A percentile compares a stretch with the other conserved stretches of the same genome.
Evolutionary conservation across 2,329 filamentous ascomycete species (phyloP).

Genomic region (Lithohypha guttulata): DNA sequence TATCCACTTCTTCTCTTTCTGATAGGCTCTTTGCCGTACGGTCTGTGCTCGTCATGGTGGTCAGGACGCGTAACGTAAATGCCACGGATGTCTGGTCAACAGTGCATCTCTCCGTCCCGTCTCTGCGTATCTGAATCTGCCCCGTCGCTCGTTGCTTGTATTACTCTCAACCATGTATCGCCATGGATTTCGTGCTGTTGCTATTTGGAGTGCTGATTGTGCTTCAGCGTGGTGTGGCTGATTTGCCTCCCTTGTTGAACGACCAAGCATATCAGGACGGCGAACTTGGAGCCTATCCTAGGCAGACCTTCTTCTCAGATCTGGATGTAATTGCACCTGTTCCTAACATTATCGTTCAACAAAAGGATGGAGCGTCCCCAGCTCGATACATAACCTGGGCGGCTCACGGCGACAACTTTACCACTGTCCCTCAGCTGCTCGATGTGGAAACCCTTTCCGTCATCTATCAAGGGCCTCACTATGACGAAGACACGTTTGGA

Average conservation of each 20-base stretch:
- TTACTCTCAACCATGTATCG: neutral
- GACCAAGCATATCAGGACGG: neutral
- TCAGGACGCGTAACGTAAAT: no score
- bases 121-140: no score
- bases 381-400: conserved; percentile 2
- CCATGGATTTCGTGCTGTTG: neutral
- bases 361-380: neutral
- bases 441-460: neutral
- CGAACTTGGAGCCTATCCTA: conserved; percentile 3
- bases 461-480: neutral
- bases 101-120: no score
- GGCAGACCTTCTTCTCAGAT: conserved; percentile 4
- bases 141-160: no score
- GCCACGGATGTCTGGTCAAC: no score
- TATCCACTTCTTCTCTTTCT: no score
- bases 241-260: neutral
- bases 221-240: neutral
- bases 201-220: neutral
- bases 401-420: neutral
- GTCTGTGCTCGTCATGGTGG: no score
- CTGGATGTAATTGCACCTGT: neutral
- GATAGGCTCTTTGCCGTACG: no score
- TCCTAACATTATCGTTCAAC: conserved; percentile 2
- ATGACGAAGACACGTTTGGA: conserved; percentile 1
- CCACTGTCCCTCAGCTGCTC: neutral